These are phyloP conservation scores for Dactylellina haptotyla DNA, from an alignment of 2,329 filamentous ascomycete species.

Conservation along the genomic window DNA sequence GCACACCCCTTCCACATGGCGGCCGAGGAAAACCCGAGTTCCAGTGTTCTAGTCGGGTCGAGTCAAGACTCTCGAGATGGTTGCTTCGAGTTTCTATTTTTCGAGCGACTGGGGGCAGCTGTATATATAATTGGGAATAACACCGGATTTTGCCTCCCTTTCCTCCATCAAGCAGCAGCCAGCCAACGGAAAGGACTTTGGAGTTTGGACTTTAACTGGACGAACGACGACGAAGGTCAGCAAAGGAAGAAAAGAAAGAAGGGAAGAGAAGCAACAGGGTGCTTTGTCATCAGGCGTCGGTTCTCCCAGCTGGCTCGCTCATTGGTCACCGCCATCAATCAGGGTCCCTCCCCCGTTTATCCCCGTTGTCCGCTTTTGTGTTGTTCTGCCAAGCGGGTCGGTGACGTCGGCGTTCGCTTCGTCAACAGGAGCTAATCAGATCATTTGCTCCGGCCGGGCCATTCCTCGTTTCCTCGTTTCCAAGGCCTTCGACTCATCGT, in stretches of 20 bases:
- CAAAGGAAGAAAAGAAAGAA: too few species aligned
- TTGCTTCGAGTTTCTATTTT: too few species aligned
- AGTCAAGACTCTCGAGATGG: too few species aligned
- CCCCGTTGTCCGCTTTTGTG: too few species aligned
- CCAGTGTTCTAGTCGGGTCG: too few species aligned
- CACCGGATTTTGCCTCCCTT: constrained; percentile 38
- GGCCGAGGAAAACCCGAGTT: constrained; percentile 21
- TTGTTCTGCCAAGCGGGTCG: constrained; percentile 11
- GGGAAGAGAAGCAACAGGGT: not conserved
- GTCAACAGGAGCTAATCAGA: constrained; percentile 13
- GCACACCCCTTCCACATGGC: too few species aligned
- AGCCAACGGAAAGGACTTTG: constrained; percentile 9
- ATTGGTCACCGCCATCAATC: too few species aligned
- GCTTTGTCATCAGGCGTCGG: constrained; percentile 8
- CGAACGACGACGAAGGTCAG: too few species aligned
- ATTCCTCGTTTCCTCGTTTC: not conserved
- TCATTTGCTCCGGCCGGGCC: not conserved
- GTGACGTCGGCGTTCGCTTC: constrained; percentile 26
- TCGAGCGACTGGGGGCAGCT: too few species aligned
- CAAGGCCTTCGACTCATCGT: constrained; percentile 31
- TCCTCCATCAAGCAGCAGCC: constrained; percentile 1
- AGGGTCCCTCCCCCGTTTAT: too few species aligned
- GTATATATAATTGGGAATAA: constrained; percentile 37
- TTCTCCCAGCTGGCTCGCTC: not conserved
- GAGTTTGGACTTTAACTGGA: too few species aligned